Conservation (phyloP, 2,329 filamentous ascomycete species). For the Botrytis aclada region DNA sequence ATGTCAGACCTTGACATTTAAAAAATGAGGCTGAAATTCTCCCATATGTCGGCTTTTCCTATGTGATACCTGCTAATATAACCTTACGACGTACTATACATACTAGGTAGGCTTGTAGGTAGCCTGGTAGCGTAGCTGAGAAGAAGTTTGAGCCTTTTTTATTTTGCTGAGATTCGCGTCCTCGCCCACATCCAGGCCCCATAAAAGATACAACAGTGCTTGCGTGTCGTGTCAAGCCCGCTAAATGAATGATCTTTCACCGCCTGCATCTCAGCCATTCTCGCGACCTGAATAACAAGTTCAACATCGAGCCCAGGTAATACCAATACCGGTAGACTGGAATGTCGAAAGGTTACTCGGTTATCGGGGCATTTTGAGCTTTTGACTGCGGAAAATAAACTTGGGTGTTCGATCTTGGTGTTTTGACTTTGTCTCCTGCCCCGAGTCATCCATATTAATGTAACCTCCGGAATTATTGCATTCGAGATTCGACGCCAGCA, state of each 20-base stretch:
- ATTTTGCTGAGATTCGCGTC: too few species aligned
- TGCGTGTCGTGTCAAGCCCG: neutral
- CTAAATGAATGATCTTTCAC: neutral
- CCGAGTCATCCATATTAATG: neutral
- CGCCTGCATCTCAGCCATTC: neutral
- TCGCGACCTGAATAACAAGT: neutral
- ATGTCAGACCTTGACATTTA: neutral
- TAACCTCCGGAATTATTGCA: neutral
- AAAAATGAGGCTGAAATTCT: neutral
- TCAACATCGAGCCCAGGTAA: neutral
- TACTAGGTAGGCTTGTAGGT: too few species aligned
- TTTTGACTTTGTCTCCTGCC: neutral
- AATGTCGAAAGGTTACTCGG: neutral
- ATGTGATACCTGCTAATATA: neutral
- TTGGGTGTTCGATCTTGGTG: neutral
- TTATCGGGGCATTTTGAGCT: neutral
- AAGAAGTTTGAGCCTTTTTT: too few species aligned
- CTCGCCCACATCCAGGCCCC: neutral
- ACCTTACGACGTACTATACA: neutral
- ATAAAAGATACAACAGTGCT: neutral
- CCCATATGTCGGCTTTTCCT: too few species aligned
- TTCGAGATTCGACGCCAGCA: neutral
- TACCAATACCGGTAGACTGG: neutral
- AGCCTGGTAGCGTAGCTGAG: too few species aligned
- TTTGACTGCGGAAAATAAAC: neutral